Evolutionary conservation across 345 rosid genomes (phyloP).

Genomic region (Camelina hispida): DNA sequence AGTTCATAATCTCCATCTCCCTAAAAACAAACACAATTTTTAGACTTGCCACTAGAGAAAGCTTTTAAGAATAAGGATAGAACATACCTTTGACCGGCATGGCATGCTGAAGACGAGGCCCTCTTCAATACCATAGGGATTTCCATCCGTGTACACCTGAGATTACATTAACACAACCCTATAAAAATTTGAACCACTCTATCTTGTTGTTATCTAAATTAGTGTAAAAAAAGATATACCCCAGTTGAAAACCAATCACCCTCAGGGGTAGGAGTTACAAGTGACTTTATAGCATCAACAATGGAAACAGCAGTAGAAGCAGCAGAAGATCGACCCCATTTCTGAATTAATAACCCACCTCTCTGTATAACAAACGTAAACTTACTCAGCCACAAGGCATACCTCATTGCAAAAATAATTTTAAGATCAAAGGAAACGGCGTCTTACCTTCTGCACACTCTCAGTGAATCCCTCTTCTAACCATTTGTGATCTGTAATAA

Average conservation of each 20-base stretch:
- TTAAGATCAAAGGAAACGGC: not conserved
- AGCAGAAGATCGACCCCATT: conserved; percentile 99
- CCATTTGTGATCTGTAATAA: conserved; percentile 91
- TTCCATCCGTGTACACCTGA: conserved; percentile 87
- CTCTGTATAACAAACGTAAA: conserved; percentile 56
- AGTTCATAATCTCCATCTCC: conserved; percentile 98
- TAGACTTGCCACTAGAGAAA: not conserved
- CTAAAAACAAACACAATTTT: conserved; percentile 43
- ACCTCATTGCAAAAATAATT: not conserved
- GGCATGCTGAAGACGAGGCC: conserved; percentile 97
- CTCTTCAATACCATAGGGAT: conserved; percentile 87
- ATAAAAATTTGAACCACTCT: conserved; percentile 23
- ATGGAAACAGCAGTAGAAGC: conserved; percentile 96
- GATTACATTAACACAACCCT: conserved; percentile 14
- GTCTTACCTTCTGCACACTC: conserved; percentile 82
- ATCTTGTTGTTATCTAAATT: not conserved
- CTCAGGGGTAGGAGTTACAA: conserved; percentile 85
- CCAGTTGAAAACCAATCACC: conserved; percentile 99
- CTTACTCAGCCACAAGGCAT: conserved; percentile 33
- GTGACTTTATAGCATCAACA: conserved; percentile 89
- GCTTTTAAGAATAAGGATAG: not conserved
- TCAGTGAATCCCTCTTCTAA: conserved; percentile 95
- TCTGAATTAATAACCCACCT: conserved; percentile 90
- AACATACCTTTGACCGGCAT: conserved; percentile 87
- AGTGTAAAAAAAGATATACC: conserved; percentile 53